Base-by-base conservation (phyloP, 148 eudicot genomes). In the Hydrangea macrophylla region DNA sequence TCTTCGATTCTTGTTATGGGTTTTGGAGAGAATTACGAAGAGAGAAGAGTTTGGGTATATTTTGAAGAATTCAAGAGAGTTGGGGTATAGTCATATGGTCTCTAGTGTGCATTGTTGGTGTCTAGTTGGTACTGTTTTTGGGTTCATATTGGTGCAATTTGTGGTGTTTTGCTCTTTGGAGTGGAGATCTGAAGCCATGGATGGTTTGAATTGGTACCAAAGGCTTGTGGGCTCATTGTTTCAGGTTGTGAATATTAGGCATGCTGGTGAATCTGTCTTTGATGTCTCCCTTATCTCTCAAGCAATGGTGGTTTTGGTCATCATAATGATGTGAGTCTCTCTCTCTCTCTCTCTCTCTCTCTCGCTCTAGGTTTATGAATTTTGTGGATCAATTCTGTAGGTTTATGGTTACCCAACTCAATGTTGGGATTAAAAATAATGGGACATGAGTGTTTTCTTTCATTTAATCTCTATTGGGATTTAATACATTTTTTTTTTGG, bases 261-360 rank as follows among this genome's bases (percentile, higher is more conserved):
- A 90, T 79, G 40, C 86, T 0, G 96, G 96, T 10, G 88, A 85
- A 77, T 62, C 75, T 28, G 75, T 85, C 20, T 77, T 90, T 18
- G 92, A 87, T 65, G 69, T 90, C 12, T 83, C 92, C 0, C 26
- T 62, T 1, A 5, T 87, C 22, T 55, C 87, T 50, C 75, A 85
- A 0, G 87, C 96, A 9, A 69, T 78, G 32, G 61, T 87, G 80
- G 92, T 87, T 3, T 3, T 83, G 30, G 82, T 87, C 68, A 56
- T 78, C 35, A 27, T 77, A 1, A 82, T 87, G 87, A 90, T 90
- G 96, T 90, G 37, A 82, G 90, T 83, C 36, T 22, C 32, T 35
- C 8, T 58, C 26, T 58, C 60, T 33, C 20, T 51, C 55, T 9
- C 6, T 7, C 3, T 17, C 48, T 30, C 44, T 7, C 12, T 39